A percentile compares a stretch with the other conserved stretches of the same genome.
Conservation (phyloP, 805 yeast genomes). For the Cyberlindnera mrakii region DNA sequence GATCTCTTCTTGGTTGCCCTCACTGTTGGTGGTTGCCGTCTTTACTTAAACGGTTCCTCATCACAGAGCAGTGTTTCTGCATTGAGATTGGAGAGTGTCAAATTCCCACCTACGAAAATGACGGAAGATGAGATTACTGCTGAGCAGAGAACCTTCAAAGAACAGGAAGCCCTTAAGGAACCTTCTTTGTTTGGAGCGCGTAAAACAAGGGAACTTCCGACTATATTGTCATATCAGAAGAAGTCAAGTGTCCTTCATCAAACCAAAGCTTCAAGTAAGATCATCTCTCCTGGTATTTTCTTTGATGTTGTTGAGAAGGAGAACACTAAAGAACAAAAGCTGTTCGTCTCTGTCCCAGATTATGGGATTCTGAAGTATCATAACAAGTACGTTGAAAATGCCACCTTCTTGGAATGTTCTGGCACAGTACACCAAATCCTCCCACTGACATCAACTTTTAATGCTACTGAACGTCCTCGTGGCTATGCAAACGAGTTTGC, state of each 20-base stretch:
- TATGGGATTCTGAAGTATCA: slow-evolving; percentile 75
- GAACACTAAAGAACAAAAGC: slow-evolving; percentile 29
- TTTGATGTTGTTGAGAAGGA: slow-evolving; percentile 49
- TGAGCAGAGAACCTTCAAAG: slow-evolving; percentile 21
- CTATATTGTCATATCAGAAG: slow-evolving; percentile 44
- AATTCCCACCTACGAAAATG: slow-evolving; percentile 59
- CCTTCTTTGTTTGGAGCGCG: slow-evolving; percentile 7
- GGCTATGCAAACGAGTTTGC: slow-evolving; percentile 87
- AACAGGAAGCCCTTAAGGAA: slow-evolving; percentile 28
- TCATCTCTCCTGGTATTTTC: slow-evolving; percentile 84
- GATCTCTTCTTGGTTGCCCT: slow-evolving; percentile 71
- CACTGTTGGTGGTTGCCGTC: slow-evolving; percentile 78
- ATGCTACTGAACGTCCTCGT: slow-evolving; percentile 66
- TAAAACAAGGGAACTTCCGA: slow-evolving; percentile 23
- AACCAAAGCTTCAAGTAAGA: slow-evolving; percentile 49
- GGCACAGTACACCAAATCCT: slow-evolving; percentile 67
- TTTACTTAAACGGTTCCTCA: slow-evolving; percentile 44
- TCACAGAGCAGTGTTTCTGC: slow-evolving; percentile 31
- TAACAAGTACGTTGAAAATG: slow-evolving; percentile 70
- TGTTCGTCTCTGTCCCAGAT: slow-evolving; percentile 78
- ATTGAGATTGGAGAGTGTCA: slow-evolving; percentile 42
- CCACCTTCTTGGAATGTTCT: slow-evolving; percentile 60
- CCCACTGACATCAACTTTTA: slow-evolving; percentile 62
- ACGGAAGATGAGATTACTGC: slow-evolving; percentile 24
- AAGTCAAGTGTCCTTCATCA: slow-evolving; percentile 49